phyloP scores from a whole-genome alignment of 2,329 filamentous ascomycete species.

The Claviceps arundinis region DNA sequence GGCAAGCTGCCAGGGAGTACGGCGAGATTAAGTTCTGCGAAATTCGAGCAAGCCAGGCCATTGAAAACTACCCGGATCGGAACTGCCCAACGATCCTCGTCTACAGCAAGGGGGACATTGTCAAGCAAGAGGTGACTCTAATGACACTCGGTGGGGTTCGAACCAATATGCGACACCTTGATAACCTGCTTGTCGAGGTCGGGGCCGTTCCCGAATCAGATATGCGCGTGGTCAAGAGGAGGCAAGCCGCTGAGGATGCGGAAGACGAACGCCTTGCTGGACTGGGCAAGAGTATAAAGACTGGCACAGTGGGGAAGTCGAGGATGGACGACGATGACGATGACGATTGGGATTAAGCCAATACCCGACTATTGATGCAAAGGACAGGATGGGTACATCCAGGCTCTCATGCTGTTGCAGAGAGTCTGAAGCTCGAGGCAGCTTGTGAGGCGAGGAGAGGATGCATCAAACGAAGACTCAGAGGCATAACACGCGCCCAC shows the following conservation, averaged over 20 bases:
- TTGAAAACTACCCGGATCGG: conserved; percentile 87
- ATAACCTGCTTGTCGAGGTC: conserved; percentile 67
- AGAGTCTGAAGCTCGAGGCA: background rate
- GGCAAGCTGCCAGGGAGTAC: conserved; percentile 69
- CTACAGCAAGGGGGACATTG: conserved; percentile 86
- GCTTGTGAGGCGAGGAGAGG: background rate
- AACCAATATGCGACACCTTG: conserved; percentile 61
- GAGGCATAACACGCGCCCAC: background rate
- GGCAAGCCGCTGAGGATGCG: conserved; percentile 45
- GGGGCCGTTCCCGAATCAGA: conserved; percentile 71
- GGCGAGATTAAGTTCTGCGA: conserved; percentile 97
- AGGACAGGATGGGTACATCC: background rate
- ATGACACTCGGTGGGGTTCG: conserved; percentile 60
- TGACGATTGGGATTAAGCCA: conserved; percentile 49
- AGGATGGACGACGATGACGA: conserved; percentile 36
- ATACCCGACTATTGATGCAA: background rate
- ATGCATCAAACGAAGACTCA: background rate
- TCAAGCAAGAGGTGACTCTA: conserved; percentile 82
- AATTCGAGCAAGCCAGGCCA: conserved; percentile 82
- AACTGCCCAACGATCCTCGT: conserved; percentile 92
- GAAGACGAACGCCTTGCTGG: conserved; percentile 39
- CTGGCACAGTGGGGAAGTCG: conserved; percentile 33
- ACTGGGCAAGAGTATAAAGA: conserved; percentile 33
- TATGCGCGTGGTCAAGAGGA: conserved; percentile 55
- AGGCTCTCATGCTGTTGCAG: too few relatives aligned